Evolutionary conservation across 345 rosid genomes (phyloP).

Genomic region (Carallia brachiata): DNA sequence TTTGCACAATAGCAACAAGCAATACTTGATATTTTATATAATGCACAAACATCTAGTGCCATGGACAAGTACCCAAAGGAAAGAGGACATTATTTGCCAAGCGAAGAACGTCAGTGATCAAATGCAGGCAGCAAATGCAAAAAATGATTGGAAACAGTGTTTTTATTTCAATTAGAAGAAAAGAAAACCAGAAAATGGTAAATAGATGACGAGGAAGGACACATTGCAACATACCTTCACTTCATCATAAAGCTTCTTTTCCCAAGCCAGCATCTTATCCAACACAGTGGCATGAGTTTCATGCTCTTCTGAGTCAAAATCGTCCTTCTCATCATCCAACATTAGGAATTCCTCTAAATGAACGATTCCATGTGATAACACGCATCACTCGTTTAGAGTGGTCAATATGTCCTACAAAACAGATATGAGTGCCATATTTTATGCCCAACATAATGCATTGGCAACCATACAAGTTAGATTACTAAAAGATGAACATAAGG

Average conservation of each 20-base stretch:
- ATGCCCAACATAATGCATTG: no score
- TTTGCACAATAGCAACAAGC: no score
- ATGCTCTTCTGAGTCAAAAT: conserved; percentile 69
- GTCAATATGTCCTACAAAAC: conserved; percentile 75
- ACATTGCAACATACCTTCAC: conserved; percentile 61
- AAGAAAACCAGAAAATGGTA: background rate
- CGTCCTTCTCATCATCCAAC: conserved; percentile 67
- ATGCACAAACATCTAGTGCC: no score
- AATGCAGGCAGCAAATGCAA: background rate
- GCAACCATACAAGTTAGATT: no score
- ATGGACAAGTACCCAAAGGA: no score
- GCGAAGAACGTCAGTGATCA: background rate
- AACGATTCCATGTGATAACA: conserved; percentile 94
- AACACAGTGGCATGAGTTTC: conserved; percentile 96
- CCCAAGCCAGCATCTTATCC: conserved; percentile 98
- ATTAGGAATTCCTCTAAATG: conserved; percentile 58
- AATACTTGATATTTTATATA: no score
- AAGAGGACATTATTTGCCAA: background rate
- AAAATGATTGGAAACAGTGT: background rate
- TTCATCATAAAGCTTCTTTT: conserved; percentile 95
- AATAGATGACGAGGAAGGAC: background rate
- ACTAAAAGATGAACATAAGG: no score
- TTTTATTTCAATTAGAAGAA: background rate
- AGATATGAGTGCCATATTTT: background rate
- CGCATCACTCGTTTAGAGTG: conserved; percentile 96